Evolutionary conservation across 2,329 filamentous ascomycete genomes (phyloP), one percentile per base, ranked within the genome.

Genomic region (Dryadomyces sulphureus): DNA sequence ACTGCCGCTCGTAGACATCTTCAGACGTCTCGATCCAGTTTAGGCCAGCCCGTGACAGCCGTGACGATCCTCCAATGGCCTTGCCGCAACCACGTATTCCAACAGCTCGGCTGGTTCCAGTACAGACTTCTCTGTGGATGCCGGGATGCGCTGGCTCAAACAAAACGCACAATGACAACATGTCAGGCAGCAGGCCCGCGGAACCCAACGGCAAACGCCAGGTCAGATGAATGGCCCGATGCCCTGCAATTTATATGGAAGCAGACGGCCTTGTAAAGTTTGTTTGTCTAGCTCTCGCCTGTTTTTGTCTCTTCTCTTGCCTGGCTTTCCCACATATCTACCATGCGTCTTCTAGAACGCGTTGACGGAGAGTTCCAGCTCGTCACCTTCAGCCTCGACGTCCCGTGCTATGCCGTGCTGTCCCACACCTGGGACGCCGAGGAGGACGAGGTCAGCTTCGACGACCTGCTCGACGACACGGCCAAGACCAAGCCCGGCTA

Each of bases 71-170:
- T n/a, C n/a, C n/a, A n/a, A n/a, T n/a, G n/a, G n/a, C n/a, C n/a
- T n/a, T n/a, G 27, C 27, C 27, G 22, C 5, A 22, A 16, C 12
- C 14, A 25, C 58, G 59, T 11, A 60, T 63, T 41, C 62, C 58
- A 42, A 5, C 24, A 16, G 7, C 24, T 16, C 9, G 25, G 16
- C 7, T 17, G 19, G 25, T 12, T 9, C 4, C 8, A 38, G 14
- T 22, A 38, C 16, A 34, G 43, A 3, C 43, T 16, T 16, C 43
- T 36, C 9, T 45, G 38, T 32, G 27, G 27, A 4, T 32, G 27
- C 16, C 11, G 11, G 27, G 27, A 32, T 32, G 27, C 27, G 27
- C 16, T 32, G 27, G 11, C 27, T n/a, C 27, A 32, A 14, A 9
- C 9, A 32, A 32, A 12, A 4, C 4, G 11, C 27, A 4, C 9